Evolutionary conservation across 257 asterid genomes (phyloP).

Genomic region (Asclepias syriaca): DNA sequence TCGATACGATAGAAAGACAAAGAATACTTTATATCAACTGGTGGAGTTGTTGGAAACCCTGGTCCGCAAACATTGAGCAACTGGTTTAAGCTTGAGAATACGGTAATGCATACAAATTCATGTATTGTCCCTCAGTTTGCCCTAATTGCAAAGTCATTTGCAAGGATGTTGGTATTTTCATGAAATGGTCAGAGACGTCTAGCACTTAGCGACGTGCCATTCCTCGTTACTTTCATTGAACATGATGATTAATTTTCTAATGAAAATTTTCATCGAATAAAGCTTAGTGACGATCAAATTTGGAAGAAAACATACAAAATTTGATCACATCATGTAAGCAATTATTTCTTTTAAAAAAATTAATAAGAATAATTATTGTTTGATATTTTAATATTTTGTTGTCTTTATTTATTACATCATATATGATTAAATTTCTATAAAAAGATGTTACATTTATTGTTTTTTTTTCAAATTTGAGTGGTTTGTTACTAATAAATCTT

Average conservation of each 20-base stretch:
- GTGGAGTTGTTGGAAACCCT: background rate
- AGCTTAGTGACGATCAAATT: too few species aligned
- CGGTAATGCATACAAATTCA: conserved; percentile 6
- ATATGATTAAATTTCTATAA: too few species aligned
- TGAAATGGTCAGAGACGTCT: conserved; percentile 12
- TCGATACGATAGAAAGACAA: background rate
- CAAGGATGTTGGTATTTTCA: conserved; percentile 7
- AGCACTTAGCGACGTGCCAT: background rate
- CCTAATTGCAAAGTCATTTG: background rate
- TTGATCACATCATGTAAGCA: too few species aligned
- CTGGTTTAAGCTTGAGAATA: conserved; percentile 14
- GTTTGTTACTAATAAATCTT: too few species aligned
- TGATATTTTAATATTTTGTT: too few species aligned
- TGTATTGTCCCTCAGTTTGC: conserved; percentile 10
- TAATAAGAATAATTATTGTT: too few species aligned
- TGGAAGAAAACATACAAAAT: too few species aligned
- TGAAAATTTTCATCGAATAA: too few species aligned
- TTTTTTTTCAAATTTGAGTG: too few species aligned
- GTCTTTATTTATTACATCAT: too few species aligned
- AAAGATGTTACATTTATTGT: too few species aligned
- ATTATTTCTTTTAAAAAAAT: too few species aligned
- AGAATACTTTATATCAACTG: background rate
- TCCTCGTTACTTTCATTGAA: background rate
- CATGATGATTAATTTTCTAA: background rate
- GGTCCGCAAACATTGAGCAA: background rate